phyloP scores from a whole-genome alignment of 768 basidiomycete species.

The Sarcodon aspratus region DNA sequence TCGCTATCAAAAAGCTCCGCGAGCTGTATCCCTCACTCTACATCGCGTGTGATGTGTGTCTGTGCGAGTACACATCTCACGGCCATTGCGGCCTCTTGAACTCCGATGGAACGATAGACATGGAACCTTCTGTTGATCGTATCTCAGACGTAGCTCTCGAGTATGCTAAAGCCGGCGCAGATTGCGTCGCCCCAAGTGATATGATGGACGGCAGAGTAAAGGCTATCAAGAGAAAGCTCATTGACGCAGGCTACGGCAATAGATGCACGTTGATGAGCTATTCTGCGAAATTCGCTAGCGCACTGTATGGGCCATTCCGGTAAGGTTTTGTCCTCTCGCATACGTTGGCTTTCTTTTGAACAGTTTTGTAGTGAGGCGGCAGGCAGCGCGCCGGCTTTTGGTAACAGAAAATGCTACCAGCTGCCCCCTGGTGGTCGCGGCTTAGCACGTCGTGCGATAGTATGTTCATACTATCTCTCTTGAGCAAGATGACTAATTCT shows the following conservation, averaged over 20 bases:
- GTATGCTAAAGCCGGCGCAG: slow-evolving; percentile 93
- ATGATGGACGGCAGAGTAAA: slow-evolving; percentile 99
- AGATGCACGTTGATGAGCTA: slow-evolving; percentile 92
- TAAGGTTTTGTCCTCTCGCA: slow-evolving; percentile 18
- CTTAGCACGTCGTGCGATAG: slow-evolving; percentile 87
- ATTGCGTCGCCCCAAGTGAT: slow-evolving; percentile 97
- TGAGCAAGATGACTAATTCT: neutral
- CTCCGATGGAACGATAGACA: slow-evolving; percentile 66
- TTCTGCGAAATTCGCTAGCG: slow-evolving; percentile 94
- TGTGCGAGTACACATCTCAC: slow-evolving; percentile 99
- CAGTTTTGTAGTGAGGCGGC: slow-evolving; percentile 76
- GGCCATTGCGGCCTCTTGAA: slow-evolving; percentile 89
- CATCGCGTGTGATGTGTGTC: slow-evolving; percentile 91
- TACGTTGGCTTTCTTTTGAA: neutral
- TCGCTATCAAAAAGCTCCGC: slow-evolving; percentile 74
- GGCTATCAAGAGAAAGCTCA: slow-evolving; percentile 78
- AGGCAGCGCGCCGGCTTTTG: slow-evolving; percentile 89
- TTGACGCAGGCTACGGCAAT: slow-evolving; percentile 79
- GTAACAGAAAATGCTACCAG: slow-evolving; percentile 97
- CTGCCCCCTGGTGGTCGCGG: slow-evolving; percentile 83
- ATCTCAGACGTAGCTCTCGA: slow-evolving; percentile 87
- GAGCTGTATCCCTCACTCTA: slow-evolving; percentile 73
- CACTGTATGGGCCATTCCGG: slow-evolving; percentile 95
- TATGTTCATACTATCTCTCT: slow-evolving; percentile 27
- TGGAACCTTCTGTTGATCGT: slow-evolving; percentile 68